Percentiles rank a stretch among this genome's conserved stretches.
Evolutionary conservation across 192 early-diverging fungal genomes (phyloP).

Genomic region (Oehlia diaphana): DNA sequence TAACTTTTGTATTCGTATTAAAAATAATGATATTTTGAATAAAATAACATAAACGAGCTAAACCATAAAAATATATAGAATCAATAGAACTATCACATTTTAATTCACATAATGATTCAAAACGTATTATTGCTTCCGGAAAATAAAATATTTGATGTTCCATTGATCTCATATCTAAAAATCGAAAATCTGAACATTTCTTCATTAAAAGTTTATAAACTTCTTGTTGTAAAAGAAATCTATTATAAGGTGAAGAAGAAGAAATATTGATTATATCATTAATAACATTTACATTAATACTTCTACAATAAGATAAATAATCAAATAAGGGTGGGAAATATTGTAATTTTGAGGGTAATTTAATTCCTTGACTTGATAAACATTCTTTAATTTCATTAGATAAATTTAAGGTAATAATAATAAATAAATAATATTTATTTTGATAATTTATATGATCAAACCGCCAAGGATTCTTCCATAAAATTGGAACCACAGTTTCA

Average conservation of each 20-base stretch:
- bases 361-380: background rate
- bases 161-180: background rate
- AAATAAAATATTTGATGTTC: background rate
- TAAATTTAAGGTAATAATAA: background rate
- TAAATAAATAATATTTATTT: background rate
- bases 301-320: background rate
- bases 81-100: background rate
- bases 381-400: background rate
- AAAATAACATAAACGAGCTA: background rate
- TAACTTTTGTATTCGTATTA: background rate
- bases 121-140: background rate
- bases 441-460: background rate
- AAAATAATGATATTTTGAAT: background rate
- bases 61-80: background rate
- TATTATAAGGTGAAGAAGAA: background rate
- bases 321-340: background rate
- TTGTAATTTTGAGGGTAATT: background rate
- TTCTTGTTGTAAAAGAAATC: background rate
- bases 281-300: background rate
- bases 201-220: background rate
- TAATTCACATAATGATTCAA: background rate
- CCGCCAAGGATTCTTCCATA: background rate
- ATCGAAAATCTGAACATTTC: background rate
- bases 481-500: background rate
- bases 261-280: background rate